Conservation (phyloP, 306 rosid genomes). For the Gynostemma pentaphyllum region DNA sequence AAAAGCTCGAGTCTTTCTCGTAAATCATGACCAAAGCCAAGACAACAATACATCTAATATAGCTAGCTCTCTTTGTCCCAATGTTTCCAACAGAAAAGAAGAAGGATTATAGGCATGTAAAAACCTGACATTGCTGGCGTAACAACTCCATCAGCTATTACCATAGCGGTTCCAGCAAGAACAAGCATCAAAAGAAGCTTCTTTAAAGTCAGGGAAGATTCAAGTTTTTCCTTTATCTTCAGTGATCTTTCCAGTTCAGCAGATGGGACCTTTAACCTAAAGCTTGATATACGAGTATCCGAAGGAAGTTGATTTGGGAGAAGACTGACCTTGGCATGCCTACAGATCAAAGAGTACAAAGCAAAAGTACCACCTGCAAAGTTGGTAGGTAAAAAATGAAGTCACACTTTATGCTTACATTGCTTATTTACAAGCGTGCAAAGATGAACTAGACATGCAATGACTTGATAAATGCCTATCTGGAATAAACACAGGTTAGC, state of each 20-base stretch:
- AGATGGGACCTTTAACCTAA: slow-evolving; percentile 92
- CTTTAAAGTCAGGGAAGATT: slow-evolving; percentile 70
- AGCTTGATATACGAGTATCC: slow-evolving; percentile 89
- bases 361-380: slow-evolving; percentile 99
- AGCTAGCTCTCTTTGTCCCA: background rate
- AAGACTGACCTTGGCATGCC: slow-evolving; percentile 98
- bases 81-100: background rate
- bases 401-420: background rate
- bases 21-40: background rate
- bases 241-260: slow-evolving; percentile 95
- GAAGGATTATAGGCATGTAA: background rate
- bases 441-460: background rate
- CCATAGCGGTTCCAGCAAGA: slow-evolving; percentile 98
- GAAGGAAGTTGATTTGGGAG: slow-evolving; percentile 97
- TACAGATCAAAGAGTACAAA: slow-evolving; percentile 93
- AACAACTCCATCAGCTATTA: slow-evolving; percentile 93
- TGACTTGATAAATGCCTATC: background rate
- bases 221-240: slow-evolving; percentile 87
- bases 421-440: background rate
- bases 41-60: background rate
- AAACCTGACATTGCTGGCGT: slow-evolving; percentile 94
- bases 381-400: background rate
- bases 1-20: background rate
- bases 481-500: background rate
- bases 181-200: slow-evolving; percentile 71